Evolutionary conservation across 2,329 filamentous ascomycete species (phyloP).

Genomic region (Tolypocladium tropicale): DNA sequence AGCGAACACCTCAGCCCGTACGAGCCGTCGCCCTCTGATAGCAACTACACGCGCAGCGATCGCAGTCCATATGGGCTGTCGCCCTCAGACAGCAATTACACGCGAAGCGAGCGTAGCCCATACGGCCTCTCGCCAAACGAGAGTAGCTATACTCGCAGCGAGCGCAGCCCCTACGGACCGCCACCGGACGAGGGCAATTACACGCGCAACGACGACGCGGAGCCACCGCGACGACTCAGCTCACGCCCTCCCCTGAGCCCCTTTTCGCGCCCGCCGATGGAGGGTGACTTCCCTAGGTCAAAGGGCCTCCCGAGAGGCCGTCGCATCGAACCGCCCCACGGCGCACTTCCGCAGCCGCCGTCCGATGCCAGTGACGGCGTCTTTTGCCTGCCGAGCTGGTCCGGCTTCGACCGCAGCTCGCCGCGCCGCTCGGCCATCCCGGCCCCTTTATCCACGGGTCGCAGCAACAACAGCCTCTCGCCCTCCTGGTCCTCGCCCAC

Average conservation of each 20-base stretch:
- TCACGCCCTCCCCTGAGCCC: conserved; percentile 14
- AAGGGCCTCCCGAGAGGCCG: conserved; percentile 26
- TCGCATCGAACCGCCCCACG: conserved; percentile 7
- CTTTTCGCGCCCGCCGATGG: conserved; percentile 14
- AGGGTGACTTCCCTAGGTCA: conserved; percentile 22
- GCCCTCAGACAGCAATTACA: conserved; percentile 3
- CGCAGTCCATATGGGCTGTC: conserved; percentile 3
- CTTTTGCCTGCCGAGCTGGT: conserved; percentile 1
- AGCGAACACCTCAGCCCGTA: conserved; percentile 2
- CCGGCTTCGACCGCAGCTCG: conserved; percentile 15
- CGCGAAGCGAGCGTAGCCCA: not conserved
- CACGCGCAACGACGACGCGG: not conserved
- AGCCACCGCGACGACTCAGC: conserved; percentile 3
- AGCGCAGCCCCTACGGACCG: conserved; percentile 3
- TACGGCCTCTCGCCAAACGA: not conserved
- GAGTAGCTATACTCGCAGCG: conserved; percentile 1
- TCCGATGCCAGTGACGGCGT: conserved; percentile 2
- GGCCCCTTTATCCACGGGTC: conserved; percentile 20
- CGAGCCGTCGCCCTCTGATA: not conserved
- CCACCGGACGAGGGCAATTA: conserved; percentile 2
- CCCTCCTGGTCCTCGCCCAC: conserved; percentile 13
- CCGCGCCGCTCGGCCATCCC: conserved; percentile 23
- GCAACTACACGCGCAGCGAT: conserved; percentile 3
- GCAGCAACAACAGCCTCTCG: not conserved
- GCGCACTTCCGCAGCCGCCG: not conserved